Conservation (phyloP, 768 basidiomycete species). For the Termitomyces sp. region DNA sequence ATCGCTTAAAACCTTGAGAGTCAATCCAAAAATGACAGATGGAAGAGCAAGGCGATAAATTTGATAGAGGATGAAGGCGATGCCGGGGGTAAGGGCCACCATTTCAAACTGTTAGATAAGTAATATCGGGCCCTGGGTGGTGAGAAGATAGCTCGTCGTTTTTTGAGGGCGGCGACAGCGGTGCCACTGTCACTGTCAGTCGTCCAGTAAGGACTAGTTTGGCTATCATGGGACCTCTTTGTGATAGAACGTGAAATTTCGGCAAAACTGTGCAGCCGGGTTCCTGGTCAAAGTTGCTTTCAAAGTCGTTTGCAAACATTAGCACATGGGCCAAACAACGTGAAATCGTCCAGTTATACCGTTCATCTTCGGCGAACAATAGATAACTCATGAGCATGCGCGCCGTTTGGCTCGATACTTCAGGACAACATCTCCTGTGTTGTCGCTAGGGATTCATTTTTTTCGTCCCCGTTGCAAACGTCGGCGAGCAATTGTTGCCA, state of each 20-base stretch:
- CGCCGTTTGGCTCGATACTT: too few relatives aligned
- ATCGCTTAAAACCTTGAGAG: slow-evolving; percentile 13
- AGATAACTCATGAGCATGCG: too few relatives aligned
- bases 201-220: not conserved
- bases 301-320: too few relatives aligned
- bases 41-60: slow-evolving; percentile 15
- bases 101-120: not conserved
- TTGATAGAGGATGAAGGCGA: slow-evolving; percentile 25
- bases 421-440: too few relatives aligned
- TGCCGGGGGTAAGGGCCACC: slow-evolving; percentile 25
- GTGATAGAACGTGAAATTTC: not conserved
- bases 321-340: too few relatives aligned
- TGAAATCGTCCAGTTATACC: too few relatives aligned
- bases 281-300: not conserved
- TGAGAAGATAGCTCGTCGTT: not conserved
- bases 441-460: too few relatives aligned
- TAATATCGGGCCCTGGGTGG: not conserved
- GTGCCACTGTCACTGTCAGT: not conserved
- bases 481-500: too few relatives aligned
- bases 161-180: not conserved
- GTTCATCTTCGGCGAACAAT: too few relatives aligned
- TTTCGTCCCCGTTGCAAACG: too few relatives aligned
- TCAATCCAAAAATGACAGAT: slow-evolving; percentile 11
- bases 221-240: not conserved
- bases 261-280: not conserved